Evolutionary conservation across 331 rosid genomes (phyloP).

Genomic region (Ulmus americana): DNA sequence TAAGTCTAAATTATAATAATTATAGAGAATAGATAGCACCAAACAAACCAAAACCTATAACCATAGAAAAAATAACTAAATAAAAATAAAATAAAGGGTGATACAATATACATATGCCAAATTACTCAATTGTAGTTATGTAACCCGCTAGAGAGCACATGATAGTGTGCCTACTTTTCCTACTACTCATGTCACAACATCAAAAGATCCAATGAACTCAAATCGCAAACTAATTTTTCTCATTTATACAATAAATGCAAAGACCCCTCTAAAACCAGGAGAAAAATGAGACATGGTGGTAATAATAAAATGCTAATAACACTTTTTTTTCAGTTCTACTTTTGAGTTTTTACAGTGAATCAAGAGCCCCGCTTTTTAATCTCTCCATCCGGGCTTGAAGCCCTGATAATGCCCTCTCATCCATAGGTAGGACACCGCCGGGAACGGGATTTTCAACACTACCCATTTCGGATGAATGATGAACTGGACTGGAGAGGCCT

Average conservation of each 20-base stretch:
- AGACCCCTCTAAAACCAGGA: background rate
- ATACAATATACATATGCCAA: constrained; percentile 24
- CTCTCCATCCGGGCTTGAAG: constrained; percentile 99
- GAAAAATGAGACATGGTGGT: constrained; percentile 2
- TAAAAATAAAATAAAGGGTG: background rate
- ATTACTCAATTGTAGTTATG: constrained; percentile 8
- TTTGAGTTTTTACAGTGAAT: constrained; percentile 36
- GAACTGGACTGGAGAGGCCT: constrained; percentile 47
- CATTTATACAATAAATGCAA: constrained; percentile 10
- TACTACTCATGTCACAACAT: constrained; percentile 11
- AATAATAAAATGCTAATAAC: background rate
- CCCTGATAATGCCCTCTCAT: constrained; percentile 91
- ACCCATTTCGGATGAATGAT: constrained; percentile 43
- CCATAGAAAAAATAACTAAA: background rate
- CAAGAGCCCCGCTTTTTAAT: constrained; percentile 84
- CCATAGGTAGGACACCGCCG: constrained; percentile 80
- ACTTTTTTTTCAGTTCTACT: background rate
- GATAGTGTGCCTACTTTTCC: constrained; percentile 4
- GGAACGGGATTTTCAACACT: constrained; percentile 52
- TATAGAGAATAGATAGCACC: too few relatives aligned
- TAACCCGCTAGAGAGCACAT: constrained; percentile 15
- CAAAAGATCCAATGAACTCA: background rate
- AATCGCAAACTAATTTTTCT: background rate
- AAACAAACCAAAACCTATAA: background rate
- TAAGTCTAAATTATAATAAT: too few relatives aligned